These are phyloP conservation scores for Diaporthe eres DNA, from an alignment of 2,329 filamentous ascomycete species.

Conservation along the genomic window DNA sequence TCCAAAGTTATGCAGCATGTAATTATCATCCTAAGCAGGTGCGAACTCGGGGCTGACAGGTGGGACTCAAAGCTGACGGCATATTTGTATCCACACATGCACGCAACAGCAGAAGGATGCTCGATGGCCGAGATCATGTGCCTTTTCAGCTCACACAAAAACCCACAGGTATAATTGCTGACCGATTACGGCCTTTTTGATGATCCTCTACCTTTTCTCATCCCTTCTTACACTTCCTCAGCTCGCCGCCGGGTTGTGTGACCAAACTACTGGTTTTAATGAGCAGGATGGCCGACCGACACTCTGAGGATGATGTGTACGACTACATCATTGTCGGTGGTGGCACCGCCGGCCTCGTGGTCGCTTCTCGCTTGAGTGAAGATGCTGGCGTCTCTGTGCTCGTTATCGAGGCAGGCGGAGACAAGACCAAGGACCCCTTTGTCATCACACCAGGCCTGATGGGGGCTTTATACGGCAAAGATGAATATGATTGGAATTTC, in stretches of 20 bases:
- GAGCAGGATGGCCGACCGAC: neutral
- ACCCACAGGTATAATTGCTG: neutral
- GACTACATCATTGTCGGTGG: conserved; percentile 65
- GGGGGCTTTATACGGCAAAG: conserved; percentile 50
- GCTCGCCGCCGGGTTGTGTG: too few species aligned
- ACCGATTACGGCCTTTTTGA: neutral
- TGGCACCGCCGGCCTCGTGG: conserved; percentile 62
- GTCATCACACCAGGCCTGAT: conserved; percentile 56
- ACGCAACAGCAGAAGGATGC: neutral
- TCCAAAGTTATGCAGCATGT: neutral
- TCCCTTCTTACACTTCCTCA: neutral
- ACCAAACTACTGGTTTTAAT: neutral
- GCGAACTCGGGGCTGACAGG: neutral
- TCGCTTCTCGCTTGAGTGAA: conserved; percentile 59
- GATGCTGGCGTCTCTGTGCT: conserved; percentile 53
- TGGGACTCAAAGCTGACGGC: too few species aligned
- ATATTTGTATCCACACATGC: neutral
- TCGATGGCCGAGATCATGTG: neutral
- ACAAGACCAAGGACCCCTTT: conserved; percentile 51
- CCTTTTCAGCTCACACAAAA: neutral
- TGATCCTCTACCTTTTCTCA: neutral
- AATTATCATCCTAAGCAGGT: neutral
- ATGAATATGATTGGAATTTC: conserved; percentile 58
- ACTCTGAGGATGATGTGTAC: conserved; percentile 45
- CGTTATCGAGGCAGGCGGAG: conserved; percentile 57